These are phyloP conservation scores for Ambrosiella beaveri DNA, from an alignment of 2,329 filamentous ascomycete species.

Conservation along the genomic window DNA sequence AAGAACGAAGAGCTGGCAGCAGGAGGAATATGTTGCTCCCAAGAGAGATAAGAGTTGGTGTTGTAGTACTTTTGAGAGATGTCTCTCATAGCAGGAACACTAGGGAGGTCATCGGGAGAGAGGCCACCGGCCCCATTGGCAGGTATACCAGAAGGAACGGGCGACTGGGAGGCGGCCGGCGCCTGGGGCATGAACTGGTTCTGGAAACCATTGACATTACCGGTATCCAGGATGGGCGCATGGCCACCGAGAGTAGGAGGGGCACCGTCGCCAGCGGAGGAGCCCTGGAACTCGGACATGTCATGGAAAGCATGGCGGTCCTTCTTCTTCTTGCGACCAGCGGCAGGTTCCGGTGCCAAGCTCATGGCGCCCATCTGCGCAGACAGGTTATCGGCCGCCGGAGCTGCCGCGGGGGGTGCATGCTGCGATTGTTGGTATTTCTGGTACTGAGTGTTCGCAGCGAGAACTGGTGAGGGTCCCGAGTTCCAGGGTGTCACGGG, in stretches of 20 bases:
- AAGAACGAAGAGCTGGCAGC: slow-evolving; percentile 79
- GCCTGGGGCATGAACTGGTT: slow-evolving; percentile 22
- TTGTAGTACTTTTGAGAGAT: slow-evolving; percentile 68
- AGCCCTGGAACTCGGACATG: slow-evolving; percentile 49
- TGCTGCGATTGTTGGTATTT: too few species aligned
- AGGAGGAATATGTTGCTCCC: slow-evolving; percentile 83
- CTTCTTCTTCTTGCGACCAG: slow-evolving; percentile 64
- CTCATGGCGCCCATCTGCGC: slow-evolving; percentile 66
- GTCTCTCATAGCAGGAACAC: slow-evolving; percentile 74
- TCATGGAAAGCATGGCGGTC: slow-evolving; percentile 84
- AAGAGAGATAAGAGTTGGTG: slow-evolving; percentile 79
- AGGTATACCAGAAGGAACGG: slow-evolving; percentile 17
- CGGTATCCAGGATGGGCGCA: slow-evolving; percentile 3
- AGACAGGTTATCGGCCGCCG: slow-evolving; percentile 32
- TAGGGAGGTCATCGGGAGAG: slow-evolving; percentile 83
- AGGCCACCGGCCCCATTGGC: slow-evolving; percentile 35
- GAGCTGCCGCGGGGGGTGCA: not conserved
- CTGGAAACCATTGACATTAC: slow-evolving; percentile 10
- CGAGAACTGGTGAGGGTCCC: slow-evolving; percentile 2
- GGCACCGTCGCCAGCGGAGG: slow-evolving; percentile 52
- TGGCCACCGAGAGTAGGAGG: slow-evolving; percentile 32
- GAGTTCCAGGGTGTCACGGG: too few species aligned
- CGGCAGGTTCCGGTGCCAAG: slow-evolving; percentile 26
- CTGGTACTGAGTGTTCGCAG: not conserved
- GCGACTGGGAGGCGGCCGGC: slow-evolving; percentile 31